These are phyloP conservation scores for Aspergillus sp. DNA, from an alignment of 2,329 filamentous ascomycete genomes.

Conservation along the genomic window DNA sequence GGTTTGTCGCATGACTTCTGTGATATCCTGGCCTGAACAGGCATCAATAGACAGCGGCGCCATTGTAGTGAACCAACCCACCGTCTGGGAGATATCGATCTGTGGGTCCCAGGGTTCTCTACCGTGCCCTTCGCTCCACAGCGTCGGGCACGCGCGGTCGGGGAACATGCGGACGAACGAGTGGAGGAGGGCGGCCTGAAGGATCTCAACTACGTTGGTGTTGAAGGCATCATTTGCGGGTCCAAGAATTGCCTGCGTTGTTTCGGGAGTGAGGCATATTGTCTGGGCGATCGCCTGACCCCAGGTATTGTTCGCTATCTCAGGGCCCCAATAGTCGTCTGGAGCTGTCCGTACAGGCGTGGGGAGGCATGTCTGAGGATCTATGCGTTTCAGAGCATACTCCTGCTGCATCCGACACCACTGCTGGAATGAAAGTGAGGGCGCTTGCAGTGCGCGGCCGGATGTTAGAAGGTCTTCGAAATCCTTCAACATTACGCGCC, in stretches of 20 bases:
- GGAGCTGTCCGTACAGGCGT: too few species aligned
- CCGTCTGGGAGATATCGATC: conserved; percentile 17
- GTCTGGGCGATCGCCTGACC: neutral
- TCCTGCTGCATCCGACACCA: conserved; percentile 23
- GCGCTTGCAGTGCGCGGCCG: neutral
- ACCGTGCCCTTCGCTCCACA: conserved; percentile 19
- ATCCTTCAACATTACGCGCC: conserved; percentile 9
- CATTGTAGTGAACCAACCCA: conserved; percentile 24
- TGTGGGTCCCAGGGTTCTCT: conserved; percentile 15
- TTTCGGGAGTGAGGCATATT: neutral
- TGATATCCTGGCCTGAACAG: neutral
- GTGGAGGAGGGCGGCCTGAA: conserved; percentile 16
- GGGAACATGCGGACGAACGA: conserved; percentile 11
- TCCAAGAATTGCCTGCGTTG: neutral
- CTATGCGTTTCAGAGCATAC: neutral
- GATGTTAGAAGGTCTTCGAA: conserved; percentile 11
- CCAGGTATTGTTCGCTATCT: neutral
- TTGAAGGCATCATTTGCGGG: conserved; percentile 10
- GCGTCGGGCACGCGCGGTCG: conserved; percentile 5
- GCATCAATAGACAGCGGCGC: conserved; percentile 1
- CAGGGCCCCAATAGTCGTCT: conserved; percentile 5
- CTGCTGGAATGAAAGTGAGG: conserved; percentile 22
- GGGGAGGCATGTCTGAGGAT: too few species aligned
- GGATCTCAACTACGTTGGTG: conserved; percentile 10
- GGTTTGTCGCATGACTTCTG: neutral